phyloP scores from a whole-genome alignment of 768 basidiomycete genomes.

The Clathrus columnatus region DNA sequence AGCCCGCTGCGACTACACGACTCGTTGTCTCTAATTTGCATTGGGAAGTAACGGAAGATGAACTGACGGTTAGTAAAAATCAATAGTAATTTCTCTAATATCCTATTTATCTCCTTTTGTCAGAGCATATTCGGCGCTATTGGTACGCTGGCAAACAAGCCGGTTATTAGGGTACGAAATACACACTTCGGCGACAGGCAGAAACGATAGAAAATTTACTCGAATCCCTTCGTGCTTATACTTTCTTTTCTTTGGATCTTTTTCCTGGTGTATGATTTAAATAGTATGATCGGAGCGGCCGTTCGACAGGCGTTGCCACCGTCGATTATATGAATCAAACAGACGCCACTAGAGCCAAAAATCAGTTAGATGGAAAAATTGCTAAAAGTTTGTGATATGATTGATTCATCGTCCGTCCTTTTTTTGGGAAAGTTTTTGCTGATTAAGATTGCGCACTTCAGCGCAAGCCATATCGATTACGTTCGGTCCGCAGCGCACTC shows the following conservation, averaged over 20 bases:
- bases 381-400: slow-evolving; percentile 58
- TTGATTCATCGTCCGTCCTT: slow-evolving; percentile 2
- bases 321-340: slow-evolving; percentile 69
- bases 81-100: slow-evolving; percentile 10
- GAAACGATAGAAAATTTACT: slow-evolving; percentile 11
- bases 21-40: slow-evolving; percentile 82
- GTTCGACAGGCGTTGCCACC: slow-evolving; percentile 76
- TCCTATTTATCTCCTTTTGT: background rate
- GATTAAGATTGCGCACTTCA: slow-evolving; percentile 24
- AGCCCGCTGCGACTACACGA: slow-evolving; percentile 37
- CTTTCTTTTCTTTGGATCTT: slow-evolving; percentile 30
- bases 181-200: slow-evolving; percentile 14
- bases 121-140: slow-evolving; percentile 88
- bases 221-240: slow-evolving; percentile 30
- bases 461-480: slow-evolving; percentile 72
- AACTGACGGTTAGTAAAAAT: slow-evolving; percentile 61
- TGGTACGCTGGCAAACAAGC: slow-evolving; percentile 88
- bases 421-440: slow-evolving; percentile 9
- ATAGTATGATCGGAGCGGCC: slow-evolving; percentile 92
- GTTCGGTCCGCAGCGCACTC: slow-evolving; percentile 41
- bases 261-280: slow-evolving; percentile 22
- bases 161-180: slow-evolving; percentile 86
- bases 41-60: slow-evolving; percentile 85
- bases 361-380: slow-evolving; percentile 76
- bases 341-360: slow-evolving; percentile 78